Evolutionary conservation across 208 protist species (phyloP).

Genomic region (Acanthamoeba culbertsoni): DNA sequence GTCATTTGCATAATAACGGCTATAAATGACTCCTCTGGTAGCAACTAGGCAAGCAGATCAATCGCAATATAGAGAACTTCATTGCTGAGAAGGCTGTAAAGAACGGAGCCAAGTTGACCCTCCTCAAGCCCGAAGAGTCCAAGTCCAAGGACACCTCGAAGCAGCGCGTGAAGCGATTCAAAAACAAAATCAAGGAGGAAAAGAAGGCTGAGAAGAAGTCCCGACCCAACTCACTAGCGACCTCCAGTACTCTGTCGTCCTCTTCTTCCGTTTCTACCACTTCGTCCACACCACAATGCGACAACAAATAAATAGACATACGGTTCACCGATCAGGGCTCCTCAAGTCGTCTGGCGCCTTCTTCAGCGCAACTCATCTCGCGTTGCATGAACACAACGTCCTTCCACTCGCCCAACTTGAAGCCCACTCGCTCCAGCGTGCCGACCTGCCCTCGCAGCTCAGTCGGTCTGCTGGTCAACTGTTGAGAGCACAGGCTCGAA

Average conservation of each 20-base stretch:
- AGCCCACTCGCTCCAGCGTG: not conserved
- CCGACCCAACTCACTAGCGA: not conserved
- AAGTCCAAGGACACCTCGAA: not conserved
- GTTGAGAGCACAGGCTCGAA: not conserved
- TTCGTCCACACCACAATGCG: not conserved
- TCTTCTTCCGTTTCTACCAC: not conserved
- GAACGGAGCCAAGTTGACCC: not conserved
- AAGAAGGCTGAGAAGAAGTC: not conserved
- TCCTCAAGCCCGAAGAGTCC: not conserved
- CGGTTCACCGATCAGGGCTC: not conserved
- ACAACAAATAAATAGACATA: too few relatives aligned
- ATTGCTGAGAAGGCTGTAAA: not conserved
- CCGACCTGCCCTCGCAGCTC: not conserved
- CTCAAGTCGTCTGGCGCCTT: not conserved
- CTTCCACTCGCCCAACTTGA: slow-evolving; percentile 42
- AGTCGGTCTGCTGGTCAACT: not conserved
- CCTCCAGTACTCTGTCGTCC: not conserved
- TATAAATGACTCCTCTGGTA: too few relatives aligned
- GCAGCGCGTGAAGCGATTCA: slow-evolving; percentile 4
- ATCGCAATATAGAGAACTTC: slow-evolving; percentile 34
- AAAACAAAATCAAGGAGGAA: not conserved
- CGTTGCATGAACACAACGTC: slow-evolving; percentile 26
- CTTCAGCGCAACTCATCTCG: not conserved
- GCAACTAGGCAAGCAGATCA: not conserved
- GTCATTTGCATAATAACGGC: not conserved